Percentiles rank a stretch among this genome's conserved stretches.
Conservation (phyloP, 495 filamentous ascomycete genomes). For the Podospora tetraspora region DNA sequence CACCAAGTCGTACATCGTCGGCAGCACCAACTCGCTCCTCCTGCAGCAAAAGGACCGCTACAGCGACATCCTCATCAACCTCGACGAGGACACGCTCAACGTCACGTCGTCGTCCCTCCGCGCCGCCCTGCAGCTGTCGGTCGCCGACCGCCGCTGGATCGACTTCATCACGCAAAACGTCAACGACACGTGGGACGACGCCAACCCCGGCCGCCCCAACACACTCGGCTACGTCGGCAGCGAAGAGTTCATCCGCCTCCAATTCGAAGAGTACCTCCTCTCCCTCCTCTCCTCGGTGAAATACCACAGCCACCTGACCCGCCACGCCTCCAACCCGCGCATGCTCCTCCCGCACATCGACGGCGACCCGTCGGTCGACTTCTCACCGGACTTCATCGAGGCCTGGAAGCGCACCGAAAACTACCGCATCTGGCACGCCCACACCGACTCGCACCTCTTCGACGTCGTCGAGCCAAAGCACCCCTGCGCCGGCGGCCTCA, state of each 20-base stretch:
- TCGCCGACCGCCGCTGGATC: conserved; percentile 90
- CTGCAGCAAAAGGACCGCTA: conserved; percentile 95
- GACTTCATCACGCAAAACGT: conserved; percentile 91
- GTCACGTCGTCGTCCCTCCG: conserved; percentile 77
- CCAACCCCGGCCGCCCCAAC: conserved; percentile 80
- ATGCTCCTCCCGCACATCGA: conserved; percentile 62
- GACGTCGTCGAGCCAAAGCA: conserved; percentile 90
- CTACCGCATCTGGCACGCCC: conserved; percentile 70
- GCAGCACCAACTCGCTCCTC: conserved; percentile 90
- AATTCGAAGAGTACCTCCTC: conserved; percentile 95
- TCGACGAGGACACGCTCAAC: conserved; percentile 83
- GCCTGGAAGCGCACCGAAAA: conserved; percentile 84
- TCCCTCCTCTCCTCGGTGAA: conserved; percentile 84
- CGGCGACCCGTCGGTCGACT: conserved; percentile 80
- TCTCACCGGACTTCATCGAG: conserved; percentile 68
- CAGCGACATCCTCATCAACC: conserved; percentile 93
- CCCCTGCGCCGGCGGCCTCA: conserved; percentile 89
- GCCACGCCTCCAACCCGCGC: conserved; percentile 54
- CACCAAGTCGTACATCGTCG: conserved; percentile 95
- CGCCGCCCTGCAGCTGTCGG: conserved; percentile 70
- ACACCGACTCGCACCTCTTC: conserved; percentile 79
- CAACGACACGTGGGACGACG: conserved; percentile 93
- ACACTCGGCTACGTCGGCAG: conserved; percentile 94
- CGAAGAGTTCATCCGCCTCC: conserved; percentile 94
- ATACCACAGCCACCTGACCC: conserved; percentile 72